phyloP scores from a whole-genome alignment of 23 red algal genomes.

The Agarophyton chilense region DNA sequence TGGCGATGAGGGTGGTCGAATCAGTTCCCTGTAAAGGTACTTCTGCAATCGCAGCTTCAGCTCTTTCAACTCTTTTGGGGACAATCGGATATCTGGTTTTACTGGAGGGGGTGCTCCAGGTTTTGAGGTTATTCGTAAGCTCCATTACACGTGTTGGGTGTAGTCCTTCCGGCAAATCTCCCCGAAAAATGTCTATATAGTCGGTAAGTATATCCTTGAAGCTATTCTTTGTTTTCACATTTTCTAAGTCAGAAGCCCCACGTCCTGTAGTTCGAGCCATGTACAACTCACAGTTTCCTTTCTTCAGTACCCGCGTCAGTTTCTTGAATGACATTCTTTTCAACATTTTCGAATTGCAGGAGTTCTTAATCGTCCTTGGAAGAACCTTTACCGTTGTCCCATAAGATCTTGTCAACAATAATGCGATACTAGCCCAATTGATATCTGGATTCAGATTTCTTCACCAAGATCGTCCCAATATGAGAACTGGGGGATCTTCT shows the following conservation, averaged over 20 bases:
- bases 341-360: neutral
- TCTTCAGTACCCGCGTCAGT: neutral
- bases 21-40: conserved; percentile 9
- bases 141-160: neutral
- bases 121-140: neutral
- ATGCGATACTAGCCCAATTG: neutral
- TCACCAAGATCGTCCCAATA: neutral
- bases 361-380: neutral
- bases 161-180: conserved; percentile 20
- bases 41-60: conserved; percentile 3
- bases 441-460: neutral
- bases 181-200: neutral
- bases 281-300: neutral
- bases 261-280: neutral
- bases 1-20: conserved; percentile 11
- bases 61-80: neutral
- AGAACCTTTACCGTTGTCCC: neutral
- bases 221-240: neutral
- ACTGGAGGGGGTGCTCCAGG: no score
- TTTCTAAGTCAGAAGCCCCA: neutral
- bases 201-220: neutral
- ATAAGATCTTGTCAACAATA: neutral
- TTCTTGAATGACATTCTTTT: conserved; percentile 15
- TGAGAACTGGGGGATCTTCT: neutral
- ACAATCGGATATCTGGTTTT: no score